Evolutionary conservation across 2,329 filamentous ascomycete genomes (phyloP), one percentile per base, ranked within the genome.

Genomic region (Penicillium sp.): DNA sequence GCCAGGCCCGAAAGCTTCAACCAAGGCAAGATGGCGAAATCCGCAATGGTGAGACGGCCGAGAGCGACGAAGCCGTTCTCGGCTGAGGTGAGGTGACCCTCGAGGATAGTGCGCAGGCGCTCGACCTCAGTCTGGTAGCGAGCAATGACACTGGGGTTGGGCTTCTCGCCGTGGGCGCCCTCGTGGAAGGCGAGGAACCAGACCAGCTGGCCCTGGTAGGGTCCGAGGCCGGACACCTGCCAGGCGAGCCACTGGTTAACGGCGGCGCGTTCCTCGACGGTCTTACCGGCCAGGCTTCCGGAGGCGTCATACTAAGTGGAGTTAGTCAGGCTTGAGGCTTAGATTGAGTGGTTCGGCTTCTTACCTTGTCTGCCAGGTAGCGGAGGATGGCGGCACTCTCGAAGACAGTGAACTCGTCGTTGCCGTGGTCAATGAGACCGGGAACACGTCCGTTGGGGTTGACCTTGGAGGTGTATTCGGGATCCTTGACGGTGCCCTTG

Each of bases 341-440:
- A 40, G 9, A 40, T 40, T 47, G 26, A 22, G 44, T 36, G 44
- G 12, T 40, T 17, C 30, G 31, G 28, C 26, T 22, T 16, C 17
- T 35, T 47, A 51, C 44, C 22, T 47, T 47, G 16, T 73, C 72
- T 31, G 56, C 55, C 5, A 82, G 62, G 55, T 82, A 82, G 55
- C 78, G 73, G 55, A 82, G 63, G 62, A 81, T 80, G 11, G 80
- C 80, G 25, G 77, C 78, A 16, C 75, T 78, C 63, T 82, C 79
- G 75, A 77, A 82, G 38, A 80, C 71, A 0, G 73, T 75, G 37
- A 82, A 67, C 55, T 71, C 73, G 16, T 68, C 73, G 40, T 77
- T 80, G 56, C 77, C 76, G 56, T 76, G 76, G 58, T 81, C 78
- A 53, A 79, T 67, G 36, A 80, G 65, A 31, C 75, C 72, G 2